Evolutionary conservation across 2,329 filamentous ascomycete genomes (phyloP).

Genomic region (Cytospora chrysosperma): DNA sequence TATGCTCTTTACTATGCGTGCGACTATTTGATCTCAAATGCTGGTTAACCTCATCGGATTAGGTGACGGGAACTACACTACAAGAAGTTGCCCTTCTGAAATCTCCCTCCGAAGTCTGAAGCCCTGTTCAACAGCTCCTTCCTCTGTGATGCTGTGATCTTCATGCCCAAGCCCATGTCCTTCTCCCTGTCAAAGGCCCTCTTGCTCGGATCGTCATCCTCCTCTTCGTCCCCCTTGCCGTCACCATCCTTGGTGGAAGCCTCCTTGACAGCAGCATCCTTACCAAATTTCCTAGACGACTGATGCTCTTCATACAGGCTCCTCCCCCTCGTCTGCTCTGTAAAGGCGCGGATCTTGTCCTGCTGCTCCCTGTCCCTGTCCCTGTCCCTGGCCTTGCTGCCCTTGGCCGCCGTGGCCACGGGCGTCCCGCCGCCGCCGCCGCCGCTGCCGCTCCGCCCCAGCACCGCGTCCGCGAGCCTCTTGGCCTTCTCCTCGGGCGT

Average conservation of each 20-base stretch:
- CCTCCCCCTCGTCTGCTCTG: slow-evolving; percentile 54
- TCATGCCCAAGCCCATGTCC: slow-evolving; percentile 78
- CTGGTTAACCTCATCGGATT: not conserved
- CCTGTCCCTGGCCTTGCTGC: slow-evolving; percentile 34
- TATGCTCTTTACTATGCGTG: not conserved
- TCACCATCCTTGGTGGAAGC: slow-evolving; percentile 24
- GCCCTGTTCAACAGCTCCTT: slow-evolving; percentile 78
- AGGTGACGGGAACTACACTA: slow-evolving; percentile 38
- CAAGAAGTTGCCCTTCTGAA: slow-evolving; percentile 71
- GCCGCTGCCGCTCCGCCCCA: slow-evolving; percentile 63
- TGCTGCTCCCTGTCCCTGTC: slow-evolving; percentile 47
- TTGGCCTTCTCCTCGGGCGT: slow-evolving; percentile 85
- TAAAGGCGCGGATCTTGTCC: slow-evolving; percentile 54
- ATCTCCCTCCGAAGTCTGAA: slow-evolving; percentile 77
- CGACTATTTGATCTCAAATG: not conserved
- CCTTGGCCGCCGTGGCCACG: slow-evolving; percentile 26
- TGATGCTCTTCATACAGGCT: slow-evolving; percentile 62
- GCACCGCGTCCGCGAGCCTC: slow-evolving; percentile 75
- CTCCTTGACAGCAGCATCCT: not conserved
- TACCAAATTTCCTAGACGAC: slow-evolving; percentile 34
- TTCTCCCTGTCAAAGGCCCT: slow-evolving; percentile 89
- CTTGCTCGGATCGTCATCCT: slow-evolving; percentile 89
- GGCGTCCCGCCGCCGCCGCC: slow-evolving; percentile 31
- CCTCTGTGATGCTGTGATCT: slow-evolving; percentile 70
- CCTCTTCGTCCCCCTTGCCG: slow-evolving; percentile 51